Evolutionary conservation across 805 yeast genomes (phyloP).

Genomic region (Pichia paraexigua): DNA sequence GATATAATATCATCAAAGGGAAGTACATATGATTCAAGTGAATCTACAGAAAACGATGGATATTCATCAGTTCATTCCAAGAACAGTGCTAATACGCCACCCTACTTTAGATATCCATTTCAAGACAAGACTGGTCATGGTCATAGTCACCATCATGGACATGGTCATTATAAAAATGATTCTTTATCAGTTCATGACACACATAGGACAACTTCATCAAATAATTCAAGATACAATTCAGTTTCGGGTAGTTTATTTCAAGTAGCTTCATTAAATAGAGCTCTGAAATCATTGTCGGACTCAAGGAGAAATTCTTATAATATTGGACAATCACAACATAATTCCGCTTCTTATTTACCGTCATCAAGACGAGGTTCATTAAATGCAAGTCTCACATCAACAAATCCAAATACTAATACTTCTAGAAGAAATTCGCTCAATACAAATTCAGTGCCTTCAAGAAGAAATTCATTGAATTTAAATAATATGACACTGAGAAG

Average conservation of each 20-base stretch:
- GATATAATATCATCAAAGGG: neutral
- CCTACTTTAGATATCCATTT: conserved; percentile 62
- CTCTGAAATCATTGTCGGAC: conserved; percentile 9
- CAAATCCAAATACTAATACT: neutral
- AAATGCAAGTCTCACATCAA: neutral
- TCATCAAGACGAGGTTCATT: conserved; percentile 14
- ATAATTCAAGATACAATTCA: conserved; percentile 16
- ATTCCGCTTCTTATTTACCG: neutral
- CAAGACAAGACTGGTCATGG: conserved; percentile 34
- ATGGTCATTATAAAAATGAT: neutral
- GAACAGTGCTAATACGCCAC: conserved; percentile 24
- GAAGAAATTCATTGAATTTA: conserved; percentile 15
- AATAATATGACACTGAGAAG: conserved; percentile 9
- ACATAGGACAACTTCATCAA: conserved; percentile 16
- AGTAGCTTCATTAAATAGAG: conserved; percentile 6
- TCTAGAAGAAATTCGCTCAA: conserved; percentile 14
- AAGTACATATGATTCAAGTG: conserved; percentile 2
- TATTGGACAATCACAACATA: neutral
- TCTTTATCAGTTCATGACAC: neutral
- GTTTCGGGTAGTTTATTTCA: neutral
- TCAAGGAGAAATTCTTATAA: conserved; percentile 18
- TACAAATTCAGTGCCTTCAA: conserved; percentile 3
- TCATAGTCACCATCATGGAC: neutral
- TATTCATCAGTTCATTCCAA: conserved; percentile 6
- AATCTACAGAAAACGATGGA: conserved; percentile 13